Base-by-base conservation (phyloP, 163 green algal genomes). In the Chlorella variabilis region DNA sequence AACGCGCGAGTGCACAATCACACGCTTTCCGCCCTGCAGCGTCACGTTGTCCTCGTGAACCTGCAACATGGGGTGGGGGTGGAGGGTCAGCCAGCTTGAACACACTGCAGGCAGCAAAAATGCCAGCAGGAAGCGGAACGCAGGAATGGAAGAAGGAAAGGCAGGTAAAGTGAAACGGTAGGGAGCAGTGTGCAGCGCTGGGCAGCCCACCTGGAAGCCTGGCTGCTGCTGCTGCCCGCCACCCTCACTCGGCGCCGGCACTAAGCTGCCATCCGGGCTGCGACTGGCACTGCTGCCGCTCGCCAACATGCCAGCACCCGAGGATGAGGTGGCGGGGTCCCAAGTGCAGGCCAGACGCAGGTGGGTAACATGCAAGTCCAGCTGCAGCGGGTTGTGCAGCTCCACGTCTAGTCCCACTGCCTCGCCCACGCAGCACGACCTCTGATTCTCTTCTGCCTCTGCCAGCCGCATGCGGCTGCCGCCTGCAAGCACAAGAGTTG, bases 341-440 rank as follows among this genome's bases (percentile, higher is more conserved):
- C 92, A 94, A 17, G 85, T 83, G 83, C 89, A 94, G 0, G 89
- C 51, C 39, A 97, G 87, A n/a, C 84, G 79, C 68, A 97, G 83
- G 49, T 78, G 65, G 3, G 83, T 73, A 18, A 97, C 38, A 42
- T 83, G 56, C 7, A 98, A 83, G 29, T 91, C 89, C 51, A 90
- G 81, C 59, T 82, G 56, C 65, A 98, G 87, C 0, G 93, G 94
- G 86, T 98, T 98, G 59, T 34, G 71, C 65, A 98, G 87, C 38
- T 90, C 83, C 31, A 98, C 82, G 36, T 91, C 81, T 21, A 98
- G 85, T 3, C 78, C 82, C 29, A 98, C 85, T 3, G 89, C 69
- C 89, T 98, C 95, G 5, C 91, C 93, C 27, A 85, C 36, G 90
- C 88, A 34, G 85, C 85, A 42, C 77, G 85, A 77, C 85, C 89